These are phyloP conservation scores for Brassica rapa DNA, from an alignment of 345 rosid genomes.

Conservation along the genomic window DNA sequence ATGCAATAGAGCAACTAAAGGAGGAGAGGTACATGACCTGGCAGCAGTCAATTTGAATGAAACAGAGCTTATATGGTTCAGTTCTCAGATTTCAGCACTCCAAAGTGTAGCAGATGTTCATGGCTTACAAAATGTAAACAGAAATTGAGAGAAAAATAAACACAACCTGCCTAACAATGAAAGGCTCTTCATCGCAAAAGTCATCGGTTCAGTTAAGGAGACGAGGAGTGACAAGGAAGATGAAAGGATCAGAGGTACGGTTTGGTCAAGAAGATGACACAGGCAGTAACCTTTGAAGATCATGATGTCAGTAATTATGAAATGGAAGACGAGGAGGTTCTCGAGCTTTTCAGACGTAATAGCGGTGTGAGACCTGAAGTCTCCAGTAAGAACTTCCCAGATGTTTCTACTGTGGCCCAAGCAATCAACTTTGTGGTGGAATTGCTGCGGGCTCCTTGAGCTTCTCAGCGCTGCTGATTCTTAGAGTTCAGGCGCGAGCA, in stretches of 20 bases:
- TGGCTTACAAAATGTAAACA: background rate
- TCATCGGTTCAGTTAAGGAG: background rate
- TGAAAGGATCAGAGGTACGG: background rate
- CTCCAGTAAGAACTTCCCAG: background rate
- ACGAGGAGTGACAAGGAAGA: slow-evolving; percentile 23
- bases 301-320: slow-evolving; percentile 14
- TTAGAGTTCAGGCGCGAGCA: background rate
- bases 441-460: slow-evolving; percentile 72
- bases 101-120: background rate
- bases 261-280: too few species aligned
- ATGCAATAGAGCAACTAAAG: background rate
- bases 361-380: background rate
- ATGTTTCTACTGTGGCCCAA: slow-evolving; percentile 21
- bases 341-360: slow-evolving; percentile 29
- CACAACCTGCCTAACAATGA: background rate
- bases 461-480: slow-evolving; percentile 43
- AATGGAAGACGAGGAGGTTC: slow-evolving; percentile 34
- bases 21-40: background rate
- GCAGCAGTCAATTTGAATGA: background rate
- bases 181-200: too few species aligned
- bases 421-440: slow-evolving; percentile 53
- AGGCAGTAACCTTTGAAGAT: background rate
- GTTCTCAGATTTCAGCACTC: background rate
- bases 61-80: background rate
- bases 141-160: too few species aligned